Base-by-base conservation (phyloP, 192 early-diverging fungal genomes). In the Thamnidium elegans region DNA sequence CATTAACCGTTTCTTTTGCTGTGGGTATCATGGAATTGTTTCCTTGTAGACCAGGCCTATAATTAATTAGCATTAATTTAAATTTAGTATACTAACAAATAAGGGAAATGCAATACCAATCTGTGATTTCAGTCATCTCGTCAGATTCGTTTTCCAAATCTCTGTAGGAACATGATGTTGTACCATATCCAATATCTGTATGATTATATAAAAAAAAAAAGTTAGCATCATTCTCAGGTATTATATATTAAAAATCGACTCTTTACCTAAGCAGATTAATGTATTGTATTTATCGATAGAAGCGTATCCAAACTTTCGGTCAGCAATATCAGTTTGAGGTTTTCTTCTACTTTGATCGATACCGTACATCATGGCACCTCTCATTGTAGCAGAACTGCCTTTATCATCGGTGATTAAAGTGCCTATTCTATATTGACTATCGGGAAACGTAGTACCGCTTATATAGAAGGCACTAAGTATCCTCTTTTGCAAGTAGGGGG, bases 291-390 rank as follows among this genome's bases (percentile, higher is more conserved):
- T 42, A 14, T 9, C 11, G 5, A 6, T 20, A 0, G 11, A 26
- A 2, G 14, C 7, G 20, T 59, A 3, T 4, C 21, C 20, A 9
- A 26, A 59, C 11, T 0, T 14, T 15, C 4, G 2, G 8, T 39
- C 30, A 13, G 14, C 13, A 7, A 59, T 23, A 59, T 59, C 58
- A 7, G 58, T 15, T 10, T 43, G 43, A 44, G 39, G 36, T 21
- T 43, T 14, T 59, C 58, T 59, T 21, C 42, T 20, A 23, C 32
- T 59, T 4, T n/a, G n/a, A 45, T 59, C 58, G 20, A 45, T 17
- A 7, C 58, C 58, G 14, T 59, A 59, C 0, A 20, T 11, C 9
- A 59, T 7, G 6, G 58, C 58, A 6, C 58, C 58, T 30, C 43
- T 44, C 43, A 59, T 45, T 7, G 43, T 39, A 13, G 58, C 36